Conservation (phyloP, 2,329 filamentous ascomycete species). For the Leptographium galeiforme region DNA sequence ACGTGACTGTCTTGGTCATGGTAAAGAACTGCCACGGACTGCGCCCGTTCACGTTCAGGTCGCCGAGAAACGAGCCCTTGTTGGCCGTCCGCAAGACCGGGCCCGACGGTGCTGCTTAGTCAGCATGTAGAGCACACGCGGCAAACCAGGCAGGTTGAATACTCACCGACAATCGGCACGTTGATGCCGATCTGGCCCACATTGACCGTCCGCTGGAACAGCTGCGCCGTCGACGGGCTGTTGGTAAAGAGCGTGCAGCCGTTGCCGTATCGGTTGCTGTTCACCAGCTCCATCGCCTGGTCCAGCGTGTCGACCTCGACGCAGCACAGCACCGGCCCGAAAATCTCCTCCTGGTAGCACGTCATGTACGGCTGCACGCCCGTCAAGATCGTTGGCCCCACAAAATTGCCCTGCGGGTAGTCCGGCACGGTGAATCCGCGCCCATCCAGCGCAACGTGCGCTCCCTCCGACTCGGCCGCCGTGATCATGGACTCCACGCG, state of each 20-base stretch:
- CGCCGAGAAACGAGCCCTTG: constrained; percentile 4
- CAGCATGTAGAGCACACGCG: not conserved
- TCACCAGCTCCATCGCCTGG: constrained; percentile 68
- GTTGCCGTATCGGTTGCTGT: constrained; percentile 77
- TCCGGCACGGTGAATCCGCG: constrained; percentile 59
- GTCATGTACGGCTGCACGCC: constrained; percentile 69
- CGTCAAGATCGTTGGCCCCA: constrained; percentile 70
- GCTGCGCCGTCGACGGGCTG: constrained; percentile 60
- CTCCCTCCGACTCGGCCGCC: constrained; percentile 61
- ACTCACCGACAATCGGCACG: constrained; percentile 44
- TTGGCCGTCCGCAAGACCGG: constrained; percentile 3
- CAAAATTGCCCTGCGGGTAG: constrained; percentile 75
- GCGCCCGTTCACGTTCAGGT: constrained; percentile 1
- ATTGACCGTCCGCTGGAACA: constrained; percentile 68
- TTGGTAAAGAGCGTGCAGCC: constrained; percentile 77
- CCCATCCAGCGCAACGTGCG: constrained; percentile 67
- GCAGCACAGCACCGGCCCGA: constrained; percentile 72
- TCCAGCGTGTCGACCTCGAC: constrained; percentile 65
- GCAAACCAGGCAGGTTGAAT: not conserved
- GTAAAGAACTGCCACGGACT: constrained; percentile 2
- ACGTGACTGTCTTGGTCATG: constrained; percentile 2
- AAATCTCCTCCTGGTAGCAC: constrained; percentile 77
- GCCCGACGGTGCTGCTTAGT: not conserved
- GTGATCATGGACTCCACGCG: constrained; percentile 64
- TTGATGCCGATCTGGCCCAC: constrained; percentile 80